phyloP scores from a whole-genome alignment of 129 eudicot species.

The Pulicaria dysenterica region DNA sequence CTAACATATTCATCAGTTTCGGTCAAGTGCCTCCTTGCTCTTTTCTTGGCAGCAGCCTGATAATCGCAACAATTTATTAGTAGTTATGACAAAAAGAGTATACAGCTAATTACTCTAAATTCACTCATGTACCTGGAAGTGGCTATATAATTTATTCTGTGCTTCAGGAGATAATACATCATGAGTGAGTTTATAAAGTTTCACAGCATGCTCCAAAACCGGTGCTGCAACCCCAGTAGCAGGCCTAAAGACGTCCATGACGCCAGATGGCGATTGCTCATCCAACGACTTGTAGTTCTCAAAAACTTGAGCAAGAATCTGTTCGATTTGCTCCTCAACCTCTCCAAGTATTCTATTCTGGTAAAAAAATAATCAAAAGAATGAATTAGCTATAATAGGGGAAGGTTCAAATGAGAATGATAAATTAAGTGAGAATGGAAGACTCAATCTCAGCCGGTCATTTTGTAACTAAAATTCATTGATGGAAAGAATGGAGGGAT shows the following conservation, averaged over 20 bases:
- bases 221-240: constrained; percentile 67
- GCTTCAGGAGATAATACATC: constrained; percentile 84
- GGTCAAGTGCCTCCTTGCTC: constrained; percentile 71
- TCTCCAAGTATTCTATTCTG: constrained; percentile 86
- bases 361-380: constrained; percentile 27
- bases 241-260: constrained; percentile 64
- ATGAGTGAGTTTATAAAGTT: constrained; percentile 70
- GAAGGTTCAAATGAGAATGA: too few relatives aligned
- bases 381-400: constrained; percentile 6
- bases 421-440: too few relatives aligned
- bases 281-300: constrained; percentile 80
- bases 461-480: too few relatives aligned
- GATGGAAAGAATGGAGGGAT: too few relatives aligned
- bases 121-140: constrained; percentile 61
- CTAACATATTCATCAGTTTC: constrained; percentile 81
- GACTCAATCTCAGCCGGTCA: too few relatives aligned
- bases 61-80: constrained; percentile 10
- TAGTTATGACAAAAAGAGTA: constrained; percentile 8
- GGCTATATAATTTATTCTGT: constrained; percentile 65
- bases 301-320: constrained; percentile 63
- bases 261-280: constrained; percentile 69
- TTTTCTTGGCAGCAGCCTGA: constrained; percentile 83
- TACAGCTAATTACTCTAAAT: not conserved
- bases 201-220: constrained; percentile 69
- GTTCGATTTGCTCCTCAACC: constrained; percentile 70